A percentile compares a stretch with the other conserved stretches of the same genome.
Conservation (phyloP, 2,329 filamentous ascomycete species). For the Aspergillus fructus region DNA sequence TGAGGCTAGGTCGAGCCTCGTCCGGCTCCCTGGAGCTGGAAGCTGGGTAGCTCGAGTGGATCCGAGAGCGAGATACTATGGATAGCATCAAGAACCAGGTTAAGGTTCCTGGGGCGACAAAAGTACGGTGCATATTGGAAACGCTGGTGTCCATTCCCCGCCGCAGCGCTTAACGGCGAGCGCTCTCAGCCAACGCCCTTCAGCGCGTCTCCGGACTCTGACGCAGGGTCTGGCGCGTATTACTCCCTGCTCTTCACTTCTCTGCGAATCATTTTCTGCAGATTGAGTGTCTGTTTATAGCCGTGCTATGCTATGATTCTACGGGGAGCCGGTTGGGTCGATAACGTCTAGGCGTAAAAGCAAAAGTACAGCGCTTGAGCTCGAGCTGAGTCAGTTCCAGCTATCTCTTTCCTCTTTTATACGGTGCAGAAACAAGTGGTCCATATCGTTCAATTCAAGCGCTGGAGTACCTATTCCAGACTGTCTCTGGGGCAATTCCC, state of each 20-base stretch:
- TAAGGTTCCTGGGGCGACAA: too few species aligned
- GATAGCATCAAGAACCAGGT: not conserved
- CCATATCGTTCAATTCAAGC: too few species aligned
- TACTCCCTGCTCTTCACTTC: not conserved
- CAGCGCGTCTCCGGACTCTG: constrained; percentile 20
- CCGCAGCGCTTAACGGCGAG: constrained; percentile 27
- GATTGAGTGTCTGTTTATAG: not conserved
- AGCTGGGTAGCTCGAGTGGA: not conserved
- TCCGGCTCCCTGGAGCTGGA: not conserved
- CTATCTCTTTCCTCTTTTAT: too few species aligned
- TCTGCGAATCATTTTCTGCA: not conserved
- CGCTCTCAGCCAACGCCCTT: constrained; percentile 28
- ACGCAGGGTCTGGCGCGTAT: constrained; percentile 9
- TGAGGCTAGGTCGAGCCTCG: not conserved
- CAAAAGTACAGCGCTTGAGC: not conserved
- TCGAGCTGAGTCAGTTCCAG: not conserved
- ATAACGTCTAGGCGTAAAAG: not conserved
- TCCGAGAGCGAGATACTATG: not conserved
- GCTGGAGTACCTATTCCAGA: too few species aligned
- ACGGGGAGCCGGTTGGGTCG: not conserved
- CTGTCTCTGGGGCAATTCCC: too few species aligned
- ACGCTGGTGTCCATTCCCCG: constrained; percentile 17
- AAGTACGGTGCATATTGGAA: not conserved
- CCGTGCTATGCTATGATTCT: not conserved
- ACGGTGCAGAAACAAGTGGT: too few species aligned